Conservation (phyloP, 2,329 filamentous ascomycete genomes). For the Ascochyta viciae-villosae region DNA sequence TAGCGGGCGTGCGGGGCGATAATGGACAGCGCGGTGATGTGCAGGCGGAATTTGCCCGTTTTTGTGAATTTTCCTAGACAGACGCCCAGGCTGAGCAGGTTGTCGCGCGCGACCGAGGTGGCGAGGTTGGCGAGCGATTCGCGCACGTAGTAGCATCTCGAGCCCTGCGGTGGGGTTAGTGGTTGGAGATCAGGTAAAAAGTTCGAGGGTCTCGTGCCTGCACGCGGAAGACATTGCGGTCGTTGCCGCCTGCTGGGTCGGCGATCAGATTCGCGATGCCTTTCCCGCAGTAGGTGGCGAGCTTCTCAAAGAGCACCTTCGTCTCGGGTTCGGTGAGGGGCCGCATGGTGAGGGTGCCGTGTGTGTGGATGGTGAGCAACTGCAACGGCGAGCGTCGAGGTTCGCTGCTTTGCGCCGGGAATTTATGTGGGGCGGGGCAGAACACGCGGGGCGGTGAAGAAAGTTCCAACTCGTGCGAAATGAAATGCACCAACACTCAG, state of each 20-base stretch:
- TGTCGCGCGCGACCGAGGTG: constrained; percentile 81
- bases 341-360: constrained; percentile 64
- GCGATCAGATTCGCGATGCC: constrained; percentile 78
- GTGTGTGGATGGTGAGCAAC: constrained; percentile 8
- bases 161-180: constrained; percentile 61
- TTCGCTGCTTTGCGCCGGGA: constrained; percentile 13
- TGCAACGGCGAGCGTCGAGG: background rate
- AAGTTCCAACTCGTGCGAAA: constrained; percentile 6
- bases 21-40: constrained; percentile 89
- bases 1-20: constrained; percentile 91
- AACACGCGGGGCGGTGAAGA: constrained; percentile 16
- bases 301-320: constrained; percentile 85
- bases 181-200: background rate
- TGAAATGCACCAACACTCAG: background rate
- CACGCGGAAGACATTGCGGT: constrained; percentile 57
- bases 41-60: constrained; percentile 91
- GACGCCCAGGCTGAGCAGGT: constrained; percentile 85
- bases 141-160: constrained; percentile 89
- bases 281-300: constrained; percentile 90
- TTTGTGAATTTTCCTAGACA: constrained; percentile 97
- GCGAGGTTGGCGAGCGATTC: constrained; percentile 91
- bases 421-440: constrained; percentile 30
- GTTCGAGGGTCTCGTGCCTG: constrained; percentile 47
- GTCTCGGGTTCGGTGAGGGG: constrained; percentile 81
- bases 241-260: constrained; percentile 36